Conservation (phyloP, 163 green algal species). For the Volvox carteri region DNA sequence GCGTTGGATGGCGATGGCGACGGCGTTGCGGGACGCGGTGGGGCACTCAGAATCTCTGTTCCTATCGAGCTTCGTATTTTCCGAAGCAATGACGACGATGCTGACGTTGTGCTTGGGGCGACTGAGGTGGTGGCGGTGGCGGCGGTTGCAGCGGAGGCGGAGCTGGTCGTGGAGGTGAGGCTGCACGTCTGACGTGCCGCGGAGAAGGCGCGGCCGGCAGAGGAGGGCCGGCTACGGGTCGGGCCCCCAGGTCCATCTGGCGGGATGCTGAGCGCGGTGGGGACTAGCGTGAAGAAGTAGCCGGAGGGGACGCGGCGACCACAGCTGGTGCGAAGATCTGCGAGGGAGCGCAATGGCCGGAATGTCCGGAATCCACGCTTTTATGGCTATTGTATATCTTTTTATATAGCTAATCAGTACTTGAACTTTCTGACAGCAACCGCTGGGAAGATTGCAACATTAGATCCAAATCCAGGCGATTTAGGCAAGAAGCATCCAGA, state of each 20-base stretch:
- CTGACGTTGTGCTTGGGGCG: too few species aligned
- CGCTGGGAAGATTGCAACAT: too few species aligned
- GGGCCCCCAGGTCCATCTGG: not conserved
- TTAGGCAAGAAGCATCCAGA: too few species aligned
- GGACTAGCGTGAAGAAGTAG: conserved; percentile 46
- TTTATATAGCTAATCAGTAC: too few species aligned
- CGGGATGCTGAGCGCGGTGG: not conserved
- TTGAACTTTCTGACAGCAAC: too few species aligned
- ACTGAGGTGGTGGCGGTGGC: too few species aligned
- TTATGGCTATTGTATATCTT: too few species aligned
- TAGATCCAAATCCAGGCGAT: too few species aligned
- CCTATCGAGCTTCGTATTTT: not conserved
- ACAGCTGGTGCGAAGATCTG: conserved; percentile 32
- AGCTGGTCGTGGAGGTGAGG: not conserved
- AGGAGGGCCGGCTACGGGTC: not conserved
- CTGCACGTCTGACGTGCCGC: not conserved
- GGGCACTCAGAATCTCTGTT: too few species aligned
- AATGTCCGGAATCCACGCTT: too few species aligned
- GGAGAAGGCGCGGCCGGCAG: not conserved
- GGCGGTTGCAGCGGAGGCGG: not conserved
- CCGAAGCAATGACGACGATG: not conserved
- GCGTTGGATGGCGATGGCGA: too few species aligned
- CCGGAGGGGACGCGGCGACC: conserved; percentile 34
- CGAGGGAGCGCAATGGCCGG: not conserved
- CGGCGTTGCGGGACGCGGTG: too few species aligned